Evolutionary conservation across 371 early-diverging fungal species (phyloP).

Genomic region (Mucor velutinosus): DNA sequence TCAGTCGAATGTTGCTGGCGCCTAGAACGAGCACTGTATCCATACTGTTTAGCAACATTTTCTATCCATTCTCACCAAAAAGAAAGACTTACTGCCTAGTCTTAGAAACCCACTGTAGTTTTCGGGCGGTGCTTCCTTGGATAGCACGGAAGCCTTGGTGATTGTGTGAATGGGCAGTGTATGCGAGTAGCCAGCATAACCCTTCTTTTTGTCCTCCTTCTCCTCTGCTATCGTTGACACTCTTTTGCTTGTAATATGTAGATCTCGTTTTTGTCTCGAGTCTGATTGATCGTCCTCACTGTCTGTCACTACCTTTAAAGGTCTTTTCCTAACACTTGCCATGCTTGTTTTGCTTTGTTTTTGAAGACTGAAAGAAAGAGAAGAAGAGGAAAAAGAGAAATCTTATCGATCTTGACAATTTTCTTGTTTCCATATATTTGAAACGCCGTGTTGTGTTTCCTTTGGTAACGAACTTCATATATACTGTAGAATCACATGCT

Average conservation of each 20-base stretch:
- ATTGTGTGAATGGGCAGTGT: constrained; percentile 67
- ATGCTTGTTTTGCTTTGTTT: constrained; percentile 4
- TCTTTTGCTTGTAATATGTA: constrained; percentile 40
- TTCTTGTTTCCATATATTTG: neutral
- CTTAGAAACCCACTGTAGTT: constrained; percentile 74
- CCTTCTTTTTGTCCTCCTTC: constrained; percentile 32
- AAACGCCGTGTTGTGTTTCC: constrained; percentile 6
- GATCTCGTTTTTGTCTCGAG: constrained; percentile 36
- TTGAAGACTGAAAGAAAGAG: neutral
- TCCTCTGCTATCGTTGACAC: constrained; percentile 36
- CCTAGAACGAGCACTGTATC: constrained; percentile 75
- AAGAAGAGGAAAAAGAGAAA: constrained; percentile 9
- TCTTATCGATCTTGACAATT: constrained; percentile 3
- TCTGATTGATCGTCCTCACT: constrained; percentile 55
- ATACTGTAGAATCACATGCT: neutral
- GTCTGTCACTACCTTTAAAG: constrained; percentile 50
- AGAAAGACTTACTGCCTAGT: constrained; percentile 59
- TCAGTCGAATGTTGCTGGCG: constrained; percentile 80
- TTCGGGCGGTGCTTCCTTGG: constrained; percentile 77
- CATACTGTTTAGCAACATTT: neutral
- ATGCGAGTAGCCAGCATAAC: constrained; percentile 47
- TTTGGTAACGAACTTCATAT: neutral
- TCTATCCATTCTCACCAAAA: neutral
- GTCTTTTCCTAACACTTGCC: constrained; percentile 23
- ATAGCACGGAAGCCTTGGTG: constrained; percentile 64